Evolutionary conservation across 371 early-diverging fungal genomes (phyloP), one percentile per base, ranked within the genome.

Genomic region (Rhizopus microsporus): DNA sequence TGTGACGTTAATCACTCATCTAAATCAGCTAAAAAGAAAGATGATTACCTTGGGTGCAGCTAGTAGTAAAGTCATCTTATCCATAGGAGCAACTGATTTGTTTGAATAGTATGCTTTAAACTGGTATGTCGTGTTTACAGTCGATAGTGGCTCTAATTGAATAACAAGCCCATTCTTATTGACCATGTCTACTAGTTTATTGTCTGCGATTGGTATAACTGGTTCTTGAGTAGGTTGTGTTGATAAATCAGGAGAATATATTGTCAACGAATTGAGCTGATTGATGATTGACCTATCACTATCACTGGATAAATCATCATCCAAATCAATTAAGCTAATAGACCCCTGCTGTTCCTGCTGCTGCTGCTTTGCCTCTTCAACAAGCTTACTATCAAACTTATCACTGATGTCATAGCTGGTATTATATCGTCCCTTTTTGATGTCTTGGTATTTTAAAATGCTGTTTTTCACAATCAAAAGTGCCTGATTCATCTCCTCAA

Each of bases 391-490:
- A 23, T 51, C 45, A 7, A 63, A 57, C 12, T 67, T 61, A n/a
- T 59, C 62, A 35, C 59, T 59, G 0, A 71, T 63, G 38, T 71
- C 71, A 67, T 84, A 71, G 46, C 68, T 54, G 38, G 71, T 72
- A 68, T 84, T 56, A 49, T 66, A 77, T 16, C 54, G 45, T 5
- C 95, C 86, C 12, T 77, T 70, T 72, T 87, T 79, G 54, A 91
- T 68, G 37, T 89, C 88, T n/a, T 71, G 69, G 60, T 89, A 90
- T 59, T 89, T 90, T 56, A 81, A 77, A n/a, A 93, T 69, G 2
- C 87, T 94, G 31, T 84, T 88, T 65, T 88, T 88, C 58, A 96
- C 88, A 51, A 89, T 70, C 58, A 94, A 93, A 54, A 93, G 94
- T 45, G 93, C 73, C 33, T 93, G 92, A 57, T 91, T 93, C 51